Conservation (phyloP, 495 filamentous ascomycete species). For the Oleoguttula mirabilis region DNA sequence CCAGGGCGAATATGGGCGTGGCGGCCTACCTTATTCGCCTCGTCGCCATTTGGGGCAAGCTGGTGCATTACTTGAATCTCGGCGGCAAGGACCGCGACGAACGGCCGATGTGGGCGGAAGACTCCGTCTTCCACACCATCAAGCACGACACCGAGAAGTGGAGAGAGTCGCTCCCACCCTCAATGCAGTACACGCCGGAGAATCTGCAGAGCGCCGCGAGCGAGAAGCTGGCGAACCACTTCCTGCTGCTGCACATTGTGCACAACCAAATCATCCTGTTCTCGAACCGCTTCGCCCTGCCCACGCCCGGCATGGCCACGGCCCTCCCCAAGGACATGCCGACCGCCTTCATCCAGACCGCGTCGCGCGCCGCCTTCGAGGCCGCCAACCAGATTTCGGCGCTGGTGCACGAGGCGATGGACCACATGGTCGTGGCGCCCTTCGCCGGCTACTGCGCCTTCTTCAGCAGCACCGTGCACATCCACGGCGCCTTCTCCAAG, state of each 20-base stretch:
- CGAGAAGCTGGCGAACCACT: slow-evolving; percentile 78
- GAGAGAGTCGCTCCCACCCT: slow-evolving; percentile 53
- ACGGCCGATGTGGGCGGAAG: slow-evolving; percentile 64
- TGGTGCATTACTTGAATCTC: slow-evolving; percentile 82
- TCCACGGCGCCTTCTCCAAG: slow-evolving; percentile 80
- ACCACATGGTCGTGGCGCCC: slow-evolving; percentile 72
- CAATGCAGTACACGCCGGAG: slow-evolving; percentile 59
- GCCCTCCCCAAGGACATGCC: slow-evolving; percentile 56
- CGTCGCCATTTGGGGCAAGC: slow-evolving; percentile 77
- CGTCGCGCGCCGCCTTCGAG: slow-evolving; percentile 62
- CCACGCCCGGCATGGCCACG: slow-evolving; percentile 52
- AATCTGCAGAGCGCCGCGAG: slow-evolving; percentile 77
- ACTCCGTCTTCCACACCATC: slow-evolving; percentile 62
- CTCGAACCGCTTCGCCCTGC: slow-evolving; percentile 76
- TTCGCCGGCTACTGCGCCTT: slow-evolving; percentile 95
- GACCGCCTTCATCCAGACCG: slow-evolving; percentile 63
- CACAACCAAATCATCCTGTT: slow-evolving; percentile 84
- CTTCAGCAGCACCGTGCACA: slow-evolving; percentile 79
- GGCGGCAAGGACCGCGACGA: slow-evolving; percentile 67
- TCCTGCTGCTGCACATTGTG: slow-evolving; percentile 85
- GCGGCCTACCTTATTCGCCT: slow-evolving; percentile 81
- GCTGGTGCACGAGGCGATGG: slow-evolving; percentile 65
- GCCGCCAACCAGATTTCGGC: slow-evolving; percentile 85
- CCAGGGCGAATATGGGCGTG: slow-evolving; percentile 83
- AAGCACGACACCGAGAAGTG: slow-evolving; percentile 62